phyloP scores from a whole-genome alignment of 2,329 filamentous ascomycete genomes.

The Domatiomyces globalis region DNA sequence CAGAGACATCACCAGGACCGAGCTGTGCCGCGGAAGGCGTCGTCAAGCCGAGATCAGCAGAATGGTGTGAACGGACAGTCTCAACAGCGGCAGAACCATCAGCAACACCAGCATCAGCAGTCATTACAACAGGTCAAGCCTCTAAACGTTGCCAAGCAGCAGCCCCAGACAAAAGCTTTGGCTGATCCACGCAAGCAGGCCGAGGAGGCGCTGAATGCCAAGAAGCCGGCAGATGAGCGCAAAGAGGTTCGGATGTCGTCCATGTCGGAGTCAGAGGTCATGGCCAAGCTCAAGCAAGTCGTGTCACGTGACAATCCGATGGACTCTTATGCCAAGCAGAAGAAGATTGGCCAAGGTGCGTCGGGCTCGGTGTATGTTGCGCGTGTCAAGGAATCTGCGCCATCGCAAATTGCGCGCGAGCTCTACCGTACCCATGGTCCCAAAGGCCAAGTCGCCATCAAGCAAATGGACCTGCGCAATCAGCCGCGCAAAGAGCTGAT shows the following conservation, averaged over 20 bases:
- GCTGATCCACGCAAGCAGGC: conserved; percentile 71
- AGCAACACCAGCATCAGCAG: conserved; percentile 24
- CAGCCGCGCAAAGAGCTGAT: conserved; percentile 96
- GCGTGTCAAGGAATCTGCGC: conserved; percentile 76
- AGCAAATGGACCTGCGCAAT: conserved; percentile 97
- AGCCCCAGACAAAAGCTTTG: conserved; percentile 31
- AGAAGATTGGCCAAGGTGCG: conserved; percentile 97
- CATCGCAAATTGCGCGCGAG: conserved; percentile 65
- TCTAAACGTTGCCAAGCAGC: conserved; percentile 60
- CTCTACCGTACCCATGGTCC: conserved; percentile 65
- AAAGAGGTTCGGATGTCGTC: conserved; percentile 97
- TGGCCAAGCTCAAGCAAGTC: conserved; percentile 85
- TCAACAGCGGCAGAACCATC: conserved; percentile 20
- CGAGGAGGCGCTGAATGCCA: conserved; percentile 75
- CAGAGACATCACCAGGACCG: conserved; percentile 21
- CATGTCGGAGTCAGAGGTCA: conserved; percentile 94
- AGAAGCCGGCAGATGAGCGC: conserved; percentile 56
- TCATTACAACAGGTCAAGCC: conserved; percentile 53
- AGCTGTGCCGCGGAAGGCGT: conserved; percentile 26
- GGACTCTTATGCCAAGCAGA: conserved; percentile 94
- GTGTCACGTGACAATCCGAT: conserved; percentile 93
- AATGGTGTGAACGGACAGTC: conserved; percentile 32
- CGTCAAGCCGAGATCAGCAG: conserved; percentile 23
- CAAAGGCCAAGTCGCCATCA: conserved; percentile 87
- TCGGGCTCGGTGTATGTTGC: conserved; percentile 97